Conservation (phyloP, 495 filamentous ascomycete species). For the Aspergillus heteromorphus region DNA sequence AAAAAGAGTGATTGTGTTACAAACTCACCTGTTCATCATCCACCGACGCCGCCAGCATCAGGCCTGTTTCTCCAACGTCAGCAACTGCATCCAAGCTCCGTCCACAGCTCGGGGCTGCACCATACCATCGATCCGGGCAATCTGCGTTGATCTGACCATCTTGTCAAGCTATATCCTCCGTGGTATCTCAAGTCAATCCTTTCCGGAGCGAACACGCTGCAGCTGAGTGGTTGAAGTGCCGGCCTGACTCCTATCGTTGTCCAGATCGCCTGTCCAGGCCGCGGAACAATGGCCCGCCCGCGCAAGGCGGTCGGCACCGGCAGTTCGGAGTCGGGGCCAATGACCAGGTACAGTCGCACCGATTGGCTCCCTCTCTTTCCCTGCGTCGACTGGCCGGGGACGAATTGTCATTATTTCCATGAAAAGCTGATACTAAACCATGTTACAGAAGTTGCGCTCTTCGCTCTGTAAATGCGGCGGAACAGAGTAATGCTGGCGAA, state of each 20-base stretch:
- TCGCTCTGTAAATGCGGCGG: slow-evolving; percentile 22
- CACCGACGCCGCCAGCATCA: slow-evolving; percentile 91
- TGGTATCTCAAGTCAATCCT: not conserved
- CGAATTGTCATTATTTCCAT: slow-evolving; percentile 4
- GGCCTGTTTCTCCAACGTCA: slow-evolving; percentile 46
- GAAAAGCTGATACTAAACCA: slow-evolving; percentile 11
- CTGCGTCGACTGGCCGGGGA: not conserved
- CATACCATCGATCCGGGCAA: slow-evolving; percentile 86
- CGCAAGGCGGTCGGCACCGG: slow-evolving; percentile 32
- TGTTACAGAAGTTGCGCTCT: slow-evolving; percentile 15
- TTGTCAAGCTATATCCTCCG: slow-evolving; percentile 14
- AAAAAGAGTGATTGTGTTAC: slow-evolving; percentile 7
- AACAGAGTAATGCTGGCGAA: slow-evolving; percentile 14
- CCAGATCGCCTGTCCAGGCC: slow-evolving; percentile 7
- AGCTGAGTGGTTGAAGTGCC: slow-evolving; percentile 1
- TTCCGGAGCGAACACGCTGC: not conserved
- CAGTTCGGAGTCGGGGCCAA: slow-evolving; percentile 21
- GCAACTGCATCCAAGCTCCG: slow-evolving; percentile 8
- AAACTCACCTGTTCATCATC: slow-evolving; percentile 72
- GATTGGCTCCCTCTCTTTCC: not conserved
- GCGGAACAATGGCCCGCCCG: slow-evolving; percentile 29
- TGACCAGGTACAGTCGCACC: slow-evolving; percentile 12
- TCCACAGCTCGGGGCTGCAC: not conserved
- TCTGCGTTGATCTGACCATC: slow-evolving; percentile 96
- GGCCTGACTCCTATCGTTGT: slow-evolving; percentile 9